Percentiles rank a stretch among this genome's conserved stretches.
phyloP scores from a whole-genome alignment of 306 rosid genomes.

The Lagenaria siceraria region DNA sequence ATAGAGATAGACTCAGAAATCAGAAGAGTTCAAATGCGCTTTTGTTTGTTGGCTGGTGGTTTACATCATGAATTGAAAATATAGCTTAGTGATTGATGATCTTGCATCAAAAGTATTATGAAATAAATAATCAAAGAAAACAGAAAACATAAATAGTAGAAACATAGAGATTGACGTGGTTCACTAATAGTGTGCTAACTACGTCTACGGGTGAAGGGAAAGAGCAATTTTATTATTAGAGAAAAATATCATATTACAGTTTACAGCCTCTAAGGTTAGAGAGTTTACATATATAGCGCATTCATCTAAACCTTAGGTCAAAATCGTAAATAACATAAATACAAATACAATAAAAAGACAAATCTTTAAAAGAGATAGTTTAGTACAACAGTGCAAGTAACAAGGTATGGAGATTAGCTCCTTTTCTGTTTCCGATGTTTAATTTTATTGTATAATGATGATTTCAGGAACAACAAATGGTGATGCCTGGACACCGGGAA shows the following conservation, averaged over 20 bases:
- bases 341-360: not conserved
- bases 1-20: not conserved
- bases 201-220: no score
- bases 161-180: no score
- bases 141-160: no score
- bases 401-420: not conserved
- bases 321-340: no score
- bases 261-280: no score
- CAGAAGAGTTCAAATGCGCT: not conserved
- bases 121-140: no score
- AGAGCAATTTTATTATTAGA: no score
- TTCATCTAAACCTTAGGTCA: no score
- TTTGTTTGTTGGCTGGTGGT: not conserved
- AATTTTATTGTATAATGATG: not conserved
- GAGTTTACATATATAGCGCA: no score
- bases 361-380: not conserved
- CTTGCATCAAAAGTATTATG: not conserved
- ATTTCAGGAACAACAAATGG: conserved; percentile 93
- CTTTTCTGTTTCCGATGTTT: not conserved
- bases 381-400: not conserved
- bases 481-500: conserved; percentile 89
- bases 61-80: not conserved
- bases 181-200: no score
- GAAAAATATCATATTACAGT: no score
- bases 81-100: not conserved